Conservation (phyloP, 2,329 filamentous ascomycete genomes). For the Apiospora malaysiana region DNA sequence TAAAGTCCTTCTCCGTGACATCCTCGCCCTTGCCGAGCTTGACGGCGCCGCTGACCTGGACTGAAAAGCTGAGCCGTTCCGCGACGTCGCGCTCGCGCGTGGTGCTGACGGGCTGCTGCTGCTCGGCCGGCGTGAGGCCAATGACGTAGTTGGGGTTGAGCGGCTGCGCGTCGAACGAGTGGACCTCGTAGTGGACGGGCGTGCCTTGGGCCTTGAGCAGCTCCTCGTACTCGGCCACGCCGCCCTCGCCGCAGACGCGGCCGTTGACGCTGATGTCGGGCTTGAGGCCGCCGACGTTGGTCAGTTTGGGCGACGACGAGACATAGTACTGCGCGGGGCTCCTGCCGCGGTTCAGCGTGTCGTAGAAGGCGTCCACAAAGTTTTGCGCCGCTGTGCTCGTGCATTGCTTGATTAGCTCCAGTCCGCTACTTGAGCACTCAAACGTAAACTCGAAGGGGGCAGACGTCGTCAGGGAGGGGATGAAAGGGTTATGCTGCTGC, state of each 20-base stretch:
- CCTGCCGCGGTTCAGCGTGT: constrained; percentile 67
- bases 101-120: constrained; percentile 48
- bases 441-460: neutral
- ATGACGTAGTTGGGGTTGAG: constrained; percentile 71
- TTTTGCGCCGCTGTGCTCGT: constrained; percentile 64
- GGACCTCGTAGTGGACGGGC: constrained; percentile 66
- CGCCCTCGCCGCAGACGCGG: constrained; percentile 55
- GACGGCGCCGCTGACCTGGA: constrained; percentile 77
- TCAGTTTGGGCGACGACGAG: constrained; percentile 59
- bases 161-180: constrained; percentile 78
- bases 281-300: constrained; percentile 51
- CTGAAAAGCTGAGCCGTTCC: constrained; percentile 69
- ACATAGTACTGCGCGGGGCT: constrained; percentile 74
- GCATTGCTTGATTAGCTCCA: neutral
- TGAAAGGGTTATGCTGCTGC: neutral
- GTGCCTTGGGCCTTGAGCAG: constrained; percentile 67
- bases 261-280: constrained; percentile 84
- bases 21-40: constrained; percentile 69
- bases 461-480: too few species aligned
- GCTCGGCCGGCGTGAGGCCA: constrained; percentile 52
- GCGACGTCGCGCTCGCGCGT: constrained; percentile 36
- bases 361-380: constrained; percentile 79
- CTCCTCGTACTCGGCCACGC: constrained; percentile 67
- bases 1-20: constrained; percentile 73
- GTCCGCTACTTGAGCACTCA: neutral